Evolutionary conservation across 179 eudicot species (phyloP), one percentile per base, ranked within the genome.

Genomic region (Beta corolliflora): DNA sequence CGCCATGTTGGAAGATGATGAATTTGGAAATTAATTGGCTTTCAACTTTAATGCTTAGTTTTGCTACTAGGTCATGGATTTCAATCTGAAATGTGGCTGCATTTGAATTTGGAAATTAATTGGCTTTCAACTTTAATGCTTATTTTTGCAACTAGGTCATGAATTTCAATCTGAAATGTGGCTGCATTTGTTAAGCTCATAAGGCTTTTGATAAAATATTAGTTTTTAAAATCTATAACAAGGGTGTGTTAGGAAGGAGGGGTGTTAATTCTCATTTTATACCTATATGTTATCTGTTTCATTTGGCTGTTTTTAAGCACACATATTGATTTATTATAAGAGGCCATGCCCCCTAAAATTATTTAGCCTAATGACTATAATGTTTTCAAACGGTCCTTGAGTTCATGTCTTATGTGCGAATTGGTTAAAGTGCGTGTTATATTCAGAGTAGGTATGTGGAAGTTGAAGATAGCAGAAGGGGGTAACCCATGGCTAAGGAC

Each of bases 401-500:
- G 29, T 65, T 25, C 44, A n/a, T 46, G 25, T 44, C 23, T 44
- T 12, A 46, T 66, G 71, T 69, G 54, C 23, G 31, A 53, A 78
- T 54, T 67, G 65, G 19, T 0, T 11, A 15, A 45, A 70, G 31
- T 71, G 76, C 4, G 36, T 55, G 44, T 48, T n/a, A 79, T 16
- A 10, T 50, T 72, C 13, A 56, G 77, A 54, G 72, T 71, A 77
- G 78, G 65, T 64, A 84, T 83, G 89, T 82, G 86, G 89, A 89
- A 80, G 84, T 67, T 75, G 80, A 78, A 79, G 86, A 80, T 86
- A 68, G 97, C 94, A 0, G 95, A 90, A 80, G 99, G 98, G 75
- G 89, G 84, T 75, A 90, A 79, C 71, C 92, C 98, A 5, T 94
- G 99, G 98, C 83, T 95, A 29, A 86, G 93, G 76, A 86, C 92